Evolutionary conservation across 2,329 filamentous ascomycete genomes (phyloP).

Genomic region (Catunica adiposa): DNA sequence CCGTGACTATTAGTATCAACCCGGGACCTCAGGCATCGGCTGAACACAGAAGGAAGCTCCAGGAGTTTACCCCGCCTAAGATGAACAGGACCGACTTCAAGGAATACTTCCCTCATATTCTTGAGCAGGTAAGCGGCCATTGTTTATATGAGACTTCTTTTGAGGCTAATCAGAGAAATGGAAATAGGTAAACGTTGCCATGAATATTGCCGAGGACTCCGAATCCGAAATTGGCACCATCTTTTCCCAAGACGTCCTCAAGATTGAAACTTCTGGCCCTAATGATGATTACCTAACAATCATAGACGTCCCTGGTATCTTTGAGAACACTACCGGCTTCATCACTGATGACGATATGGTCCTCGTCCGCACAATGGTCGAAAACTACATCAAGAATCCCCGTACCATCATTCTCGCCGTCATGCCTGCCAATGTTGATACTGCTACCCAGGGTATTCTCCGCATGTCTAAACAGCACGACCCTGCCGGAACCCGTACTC

Average conservation of each 20-base stretch:
- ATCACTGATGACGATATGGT: conserved; percentile 22
- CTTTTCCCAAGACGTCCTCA: conserved; percentile 18
- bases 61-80: not conserved
- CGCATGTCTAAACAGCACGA: conserved; percentile 20
- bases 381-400: conserved; percentile 25
- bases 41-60: conserved; percentile 9
- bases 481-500: conserved; percentile 21
- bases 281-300: conserved; percentile 25
- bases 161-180: no score
- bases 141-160: no score
- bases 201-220: conserved; percentile 15
- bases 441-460: conserved; percentile 24
- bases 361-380: conserved; percentile 23
- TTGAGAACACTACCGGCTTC: conserved; percentile 22
- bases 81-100: conserved; percentile 17
- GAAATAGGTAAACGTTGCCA: conserved; percentile 7
- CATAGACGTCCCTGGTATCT: conserved; percentile 31
- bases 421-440: conserved; percentile 25
- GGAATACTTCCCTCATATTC: conserved; percentile 23
- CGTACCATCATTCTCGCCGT: conserved; percentile 30
- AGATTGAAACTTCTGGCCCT: conserved; percentile 17
- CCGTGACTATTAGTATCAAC: conserved; percentile 28
- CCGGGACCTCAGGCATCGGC: conserved; percentile 17
- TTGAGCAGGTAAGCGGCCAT: conserved; percentile 16
- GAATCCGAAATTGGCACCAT: conserved; percentile 11